Conservation (phyloP, 2,329 filamentous ascomycete genomes). For the Stagonosporopsis rhizophila region DNA sequence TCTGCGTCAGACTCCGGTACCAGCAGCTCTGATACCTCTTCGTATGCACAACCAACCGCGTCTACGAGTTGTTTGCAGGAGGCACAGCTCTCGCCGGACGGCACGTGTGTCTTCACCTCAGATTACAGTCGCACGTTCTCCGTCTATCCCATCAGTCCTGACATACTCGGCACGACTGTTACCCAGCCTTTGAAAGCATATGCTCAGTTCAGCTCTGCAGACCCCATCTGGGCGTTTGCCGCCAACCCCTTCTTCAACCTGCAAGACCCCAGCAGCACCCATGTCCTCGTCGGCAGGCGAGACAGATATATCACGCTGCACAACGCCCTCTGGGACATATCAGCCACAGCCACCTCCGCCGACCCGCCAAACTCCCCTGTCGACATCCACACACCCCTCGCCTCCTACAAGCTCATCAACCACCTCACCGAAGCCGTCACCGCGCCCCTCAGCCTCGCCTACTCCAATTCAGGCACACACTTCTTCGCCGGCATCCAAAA, state of each 20-base stretch:
- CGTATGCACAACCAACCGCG: not conserved
- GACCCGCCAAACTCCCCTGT: conserved; percentile 15
- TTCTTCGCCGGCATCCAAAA: conserved; percentile 66
- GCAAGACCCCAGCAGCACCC: conserved; percentile 56
- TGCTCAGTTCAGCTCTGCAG: conserved; percentile 53
- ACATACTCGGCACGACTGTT: conserved; percentile 13
- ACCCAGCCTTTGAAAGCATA: conserved; percentile 52
- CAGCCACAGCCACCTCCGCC: not conserved
- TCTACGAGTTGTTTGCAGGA: conserved; percentile 39
- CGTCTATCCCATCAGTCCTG: conserved; percentile 49
- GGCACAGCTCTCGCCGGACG: conserved; percentile 56
- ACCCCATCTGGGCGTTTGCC: conserved; percentile 62
- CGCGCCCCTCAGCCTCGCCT: conserved; percentile 63
- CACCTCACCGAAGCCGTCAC: conserved; percentile 64
- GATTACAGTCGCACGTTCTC: conserved; percentile 62
- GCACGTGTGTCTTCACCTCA: conserved; percentile 63
- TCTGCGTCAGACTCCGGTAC: not conserved
- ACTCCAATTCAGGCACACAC: conserved; percentile 54
- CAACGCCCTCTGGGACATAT: conserved; percentile 59
- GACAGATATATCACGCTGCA: conserved; percentile 64
- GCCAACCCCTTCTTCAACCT: conserved; percentile 63
- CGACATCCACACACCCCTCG: conserved; percentile 44
- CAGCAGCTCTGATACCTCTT: not conserved
- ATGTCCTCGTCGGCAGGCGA: conserved; percentile 60
- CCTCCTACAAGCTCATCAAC: conserved; percentile 63